Conservation (phyloP, 2,329 filamentous ascomycete genomes). For the Arthrobotrys entomopaga region DNA sequence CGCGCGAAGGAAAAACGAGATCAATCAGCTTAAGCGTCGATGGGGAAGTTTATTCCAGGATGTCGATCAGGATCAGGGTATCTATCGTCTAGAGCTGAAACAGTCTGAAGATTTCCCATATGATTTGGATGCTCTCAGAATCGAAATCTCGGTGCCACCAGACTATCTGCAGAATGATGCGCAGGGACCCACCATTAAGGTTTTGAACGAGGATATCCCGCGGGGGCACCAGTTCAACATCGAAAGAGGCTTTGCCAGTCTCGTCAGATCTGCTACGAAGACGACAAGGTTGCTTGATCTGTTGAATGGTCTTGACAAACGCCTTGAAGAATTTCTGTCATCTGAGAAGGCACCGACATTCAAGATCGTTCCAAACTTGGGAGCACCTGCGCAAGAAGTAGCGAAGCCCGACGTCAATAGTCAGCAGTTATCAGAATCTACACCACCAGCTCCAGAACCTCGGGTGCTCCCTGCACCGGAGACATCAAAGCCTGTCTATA, state of each 20-base stretch:
- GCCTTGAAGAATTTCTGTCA: slow-evolving; percentile 54
- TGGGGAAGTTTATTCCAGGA: slow-evolving; percentile 46
- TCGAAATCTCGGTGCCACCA: slow-evolving; percentile 48
- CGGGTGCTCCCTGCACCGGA: slow-evolving; percentile 15
- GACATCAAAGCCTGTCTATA: slow-evolving; percentile 28
- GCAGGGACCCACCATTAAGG: slow-evolving; percentile 48
- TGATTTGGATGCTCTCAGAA: slow-evolving; percentile 50
- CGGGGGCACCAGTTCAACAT: slow-evolving; percentile 56
- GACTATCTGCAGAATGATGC: slow-evolving; percentile 36
- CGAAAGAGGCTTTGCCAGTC: slow-evolving; percentile 55
- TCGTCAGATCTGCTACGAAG: slow-evolving; percentile 36
- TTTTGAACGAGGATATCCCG: slow-evolving; percentile 57
- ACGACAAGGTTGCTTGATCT: slow-evolving; percentile 56
- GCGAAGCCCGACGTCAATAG: slow-evolving; percentile 40
- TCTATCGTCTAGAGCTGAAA: slow-evolving; percentile 45
- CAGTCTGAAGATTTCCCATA: slow-evolving; percentile 56
- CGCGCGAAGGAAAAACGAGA: slow-evolving; percentile 54
- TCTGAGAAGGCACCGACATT: slow-evolving; percentile 56
- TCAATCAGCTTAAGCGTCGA: slow-evolving; percentile 55
- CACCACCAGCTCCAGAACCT: slow-evolving; percentile 7
- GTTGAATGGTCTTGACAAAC: slow-evolving; percentile 56
- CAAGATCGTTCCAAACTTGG: slow-evolving; percentile 56
- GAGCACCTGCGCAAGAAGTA: slow-evolving; percentile 8
- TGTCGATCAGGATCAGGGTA: slow-evolving; percentile 40
- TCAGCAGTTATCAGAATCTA: slow-evolving; percentile 15